Base-by-base conservation (phyloP, 495 filamentous ascomycete species). In the Tuber borchii region DNA sequence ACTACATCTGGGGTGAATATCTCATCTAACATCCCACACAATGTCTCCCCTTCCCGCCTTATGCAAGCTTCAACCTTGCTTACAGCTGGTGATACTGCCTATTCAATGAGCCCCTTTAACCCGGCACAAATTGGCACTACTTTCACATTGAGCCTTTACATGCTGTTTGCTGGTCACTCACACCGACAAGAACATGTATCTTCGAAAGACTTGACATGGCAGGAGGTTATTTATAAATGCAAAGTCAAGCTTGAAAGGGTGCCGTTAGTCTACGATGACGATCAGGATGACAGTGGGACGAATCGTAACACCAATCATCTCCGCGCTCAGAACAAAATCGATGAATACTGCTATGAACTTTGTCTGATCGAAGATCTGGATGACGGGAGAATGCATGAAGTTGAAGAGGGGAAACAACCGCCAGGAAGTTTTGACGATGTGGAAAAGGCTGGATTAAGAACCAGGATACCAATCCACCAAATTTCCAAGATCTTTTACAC, bases 401-500 rank as follows among this genome's bases (percentile, higher is more conserved):
- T 91, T 70, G 94, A 97, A 40, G 91, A 92, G 0, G 83, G 83
- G 44, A 87, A 89, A 40, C 80, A 85, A 9, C 87, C 88, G 75
- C 90, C 92, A 34, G 85, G 87, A 10, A 85, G 84, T 0, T 97
- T 89, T 78, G 93, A 93, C 77, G 93, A 90, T 44, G 86, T 97
- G 34, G 73, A 84, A 12, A 82, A 84, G 40, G 94, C 95, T 37
- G 96, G 96, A 8, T 90, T 98, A 31, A 87, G 93, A 44, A 92
- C 97, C 79, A 87, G 90, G 42, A 86, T 99, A 9, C 95, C 96
- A 0, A 90, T 99, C 45, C 91, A 96, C 82, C 91, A 98, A 80
- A 89, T 98, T 16, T 93, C 93, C 37, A 98, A 96, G 80, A 95
- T 99, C 39, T 98, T 99, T 84, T 99, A 98, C 79, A 95, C 95